phyloP scores from a whole-genome alignment of 139 green algal species.

The Picochlorum costavermella region DNA sequence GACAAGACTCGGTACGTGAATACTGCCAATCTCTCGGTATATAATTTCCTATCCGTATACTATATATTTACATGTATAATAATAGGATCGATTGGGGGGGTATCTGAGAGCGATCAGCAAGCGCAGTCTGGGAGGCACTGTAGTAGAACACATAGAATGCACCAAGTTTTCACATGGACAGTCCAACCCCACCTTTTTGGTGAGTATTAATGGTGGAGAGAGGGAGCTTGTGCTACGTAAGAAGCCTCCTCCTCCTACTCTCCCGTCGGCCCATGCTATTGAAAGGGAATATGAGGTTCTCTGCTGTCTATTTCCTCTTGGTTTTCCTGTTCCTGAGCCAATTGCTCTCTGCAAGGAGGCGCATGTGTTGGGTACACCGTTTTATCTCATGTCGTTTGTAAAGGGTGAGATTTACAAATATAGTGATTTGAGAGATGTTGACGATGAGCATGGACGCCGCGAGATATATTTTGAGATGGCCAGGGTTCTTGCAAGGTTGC shows the following conservation, averaged over 20 bases:
- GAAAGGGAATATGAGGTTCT: constrained; percentile 79
- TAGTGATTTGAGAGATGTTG: too few species aligned
- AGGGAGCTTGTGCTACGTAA: constrained; percentile 81
- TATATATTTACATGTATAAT: too few species aligned
- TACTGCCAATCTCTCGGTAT: too few species aligned
- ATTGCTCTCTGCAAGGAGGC: constrained; percentile 70
- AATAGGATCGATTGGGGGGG: too few species aligned
- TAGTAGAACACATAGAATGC: too few species aligned
- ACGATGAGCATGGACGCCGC: constrained; percentile 2
- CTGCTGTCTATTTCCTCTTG: constrained; percentile 35
- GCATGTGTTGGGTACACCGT: constrained; percentile 79
- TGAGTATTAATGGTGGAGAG: constrained; percentile 42
- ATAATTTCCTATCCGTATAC: too few species aligned
- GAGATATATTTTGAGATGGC: constrained; percentile 48
- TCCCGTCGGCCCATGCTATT: constrained; percentile 89
- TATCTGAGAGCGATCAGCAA: too few species aligned
- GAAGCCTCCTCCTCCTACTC: constrained; percentile 83
- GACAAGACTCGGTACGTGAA: too few species aligned
- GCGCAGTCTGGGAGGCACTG: too few species aligned
- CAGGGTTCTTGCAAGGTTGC: constrained; percentile 69
- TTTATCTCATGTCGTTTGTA: constrained; percentile 88
- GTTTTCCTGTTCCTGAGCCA: constrained; percentile 72
- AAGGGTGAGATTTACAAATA: constrained; percentile 60
- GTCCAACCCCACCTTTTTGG: constrained; percentile 92
- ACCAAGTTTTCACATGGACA: constrained; percentile 83